Percentiles rank a stretch among this genome's conserved stretches.
phyloP scores from a whole-genome alignment of 1,284 basidiomycete species.

The Porodaedalea pini region DNA sequence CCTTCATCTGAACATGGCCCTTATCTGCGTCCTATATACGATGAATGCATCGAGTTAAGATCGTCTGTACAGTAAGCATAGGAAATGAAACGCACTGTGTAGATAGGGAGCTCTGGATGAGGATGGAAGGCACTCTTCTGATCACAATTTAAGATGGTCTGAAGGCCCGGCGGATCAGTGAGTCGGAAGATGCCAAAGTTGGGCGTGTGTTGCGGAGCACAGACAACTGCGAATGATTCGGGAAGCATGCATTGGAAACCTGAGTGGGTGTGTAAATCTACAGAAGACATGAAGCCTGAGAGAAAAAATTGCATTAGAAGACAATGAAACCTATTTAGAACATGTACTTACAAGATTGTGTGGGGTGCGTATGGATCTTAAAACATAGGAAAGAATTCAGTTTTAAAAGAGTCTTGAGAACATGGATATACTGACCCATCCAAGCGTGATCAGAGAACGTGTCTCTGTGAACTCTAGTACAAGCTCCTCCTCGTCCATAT shows the following conservation, averaged over 20 bases:
- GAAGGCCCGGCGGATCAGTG: conserved; percentile 79
- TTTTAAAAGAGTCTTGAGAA: conserved; percentile 10
- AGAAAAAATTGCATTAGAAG: conserved; percentile 5
- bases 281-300: conserved; percentile 81
- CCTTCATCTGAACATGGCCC: conserved; percentile 75
- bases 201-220: conserved; percentile 74
- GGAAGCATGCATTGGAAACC: conserved; percentile 84
- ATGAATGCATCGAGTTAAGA: neutral
- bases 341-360: conserved; percentile 70
- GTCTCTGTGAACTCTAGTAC: conserved; percentile 81
- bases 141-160: conserved; percentile 63
- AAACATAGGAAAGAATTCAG: conserved; percentile 7
- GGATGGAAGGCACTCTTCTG: conserved; percentile 79
- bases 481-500: conserved; percentile 83
- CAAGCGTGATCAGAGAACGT: conserved; percentile 75
- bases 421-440: conserved; percentile 65
- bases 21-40: conserved; percentile 66
- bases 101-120: conserved; percentile 75
- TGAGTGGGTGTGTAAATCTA: conserved; percentile 86
- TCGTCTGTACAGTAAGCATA: neutral
- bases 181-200: conserved; percentile 84
- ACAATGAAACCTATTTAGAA: neutral
- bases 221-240: conserved; percentile 89
- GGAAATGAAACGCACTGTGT: conserved; percentile 56
- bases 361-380: conserved; percentile 90